Conservation (phyloP, 768 basidiomycete species). For the Lyophyllum decastes region DNA sequence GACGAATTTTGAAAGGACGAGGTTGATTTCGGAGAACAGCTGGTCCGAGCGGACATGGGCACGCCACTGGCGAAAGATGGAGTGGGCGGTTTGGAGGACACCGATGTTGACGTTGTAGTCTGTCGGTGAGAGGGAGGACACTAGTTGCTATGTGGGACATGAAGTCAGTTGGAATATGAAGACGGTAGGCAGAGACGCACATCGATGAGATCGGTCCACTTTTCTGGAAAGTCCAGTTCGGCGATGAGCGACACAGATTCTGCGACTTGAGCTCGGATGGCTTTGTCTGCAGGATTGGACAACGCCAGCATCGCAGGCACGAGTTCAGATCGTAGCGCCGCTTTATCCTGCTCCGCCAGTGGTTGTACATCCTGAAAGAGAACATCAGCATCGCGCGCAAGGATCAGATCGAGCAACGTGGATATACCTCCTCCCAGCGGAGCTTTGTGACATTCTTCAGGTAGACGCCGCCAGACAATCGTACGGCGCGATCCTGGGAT, state of each 20-base stretch:
- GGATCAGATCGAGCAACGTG: background rate
- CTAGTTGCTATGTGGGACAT: slow-evolving; percentile 72
- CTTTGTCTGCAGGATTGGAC: slow-evolving; percentile 70
- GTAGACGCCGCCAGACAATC: slow-evolving; percentile 86
- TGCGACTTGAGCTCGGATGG: slow-evolving; percentile 82
- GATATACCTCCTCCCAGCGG: slow-evolving; percentile 84
- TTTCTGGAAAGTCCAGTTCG: slow-evolving; percentile 84
- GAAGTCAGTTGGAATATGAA: slow-evolving; percentile 1
- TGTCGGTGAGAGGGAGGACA: slow-evolving; percentile 73
- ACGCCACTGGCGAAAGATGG: slow-evolving; percentile 94
- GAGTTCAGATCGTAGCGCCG: slow-evolving; percentile 69
- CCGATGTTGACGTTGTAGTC: slow-evolving; percentile 88
- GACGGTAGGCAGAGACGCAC: slow-evolving; percentile 45
- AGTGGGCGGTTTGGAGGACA: slow-evolving; percentile 92
- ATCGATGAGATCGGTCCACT: slow-evolving; percentile 89
- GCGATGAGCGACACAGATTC: slow-evolving; percentile 94
- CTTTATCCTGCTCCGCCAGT: slow-evolving; percentile 71
- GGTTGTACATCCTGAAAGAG: slow-evolving; percentile 67
- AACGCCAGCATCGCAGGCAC: slow-evolving; percentile 92
- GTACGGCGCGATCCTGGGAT: slow-evolving; percentile 64
- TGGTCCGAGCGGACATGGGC: slow-evolving; percentile 85
- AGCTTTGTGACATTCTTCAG: slow-evolving; percentile 90
- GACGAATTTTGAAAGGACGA: slow-evolving; percentile 84
- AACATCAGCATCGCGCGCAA: background rate
- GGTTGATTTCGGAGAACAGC: slow-evolving; percentile 89